These are phyloP conservation scores for Solanum raphanifolium DNA, from an alignment of 257 asterid genomes.

Conservation along the genomic window DNA sequence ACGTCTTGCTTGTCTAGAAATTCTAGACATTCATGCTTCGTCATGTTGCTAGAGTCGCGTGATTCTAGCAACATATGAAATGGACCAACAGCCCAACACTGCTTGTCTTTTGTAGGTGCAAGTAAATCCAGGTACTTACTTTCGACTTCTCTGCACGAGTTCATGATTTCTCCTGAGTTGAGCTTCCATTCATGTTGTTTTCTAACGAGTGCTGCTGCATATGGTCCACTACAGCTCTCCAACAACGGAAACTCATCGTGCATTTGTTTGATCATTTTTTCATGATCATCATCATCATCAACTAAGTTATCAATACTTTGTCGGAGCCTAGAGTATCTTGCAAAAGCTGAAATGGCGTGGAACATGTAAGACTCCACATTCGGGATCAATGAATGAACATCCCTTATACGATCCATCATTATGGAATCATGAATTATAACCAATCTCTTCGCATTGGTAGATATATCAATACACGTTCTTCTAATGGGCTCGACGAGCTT, in stretches of 20 bases:
- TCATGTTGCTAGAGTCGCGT: neutral
- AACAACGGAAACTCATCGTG: neutral
- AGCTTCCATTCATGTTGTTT: neutral
- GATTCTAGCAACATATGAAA: neutral
- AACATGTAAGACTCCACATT: neutral
- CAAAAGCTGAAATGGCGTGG: neutral
- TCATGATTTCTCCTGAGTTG: neutral
- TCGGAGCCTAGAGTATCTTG: neutral
- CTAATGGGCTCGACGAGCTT: neutral
- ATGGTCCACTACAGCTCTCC: neutral
- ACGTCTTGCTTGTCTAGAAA: neutral
- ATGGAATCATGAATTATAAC: neutral
- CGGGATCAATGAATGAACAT: neutral
- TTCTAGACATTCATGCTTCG: neutral
- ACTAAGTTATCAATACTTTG: neutral
- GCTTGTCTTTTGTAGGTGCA: neutral
- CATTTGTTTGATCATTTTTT: neutral
- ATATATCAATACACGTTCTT: neutral
- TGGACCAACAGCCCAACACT: neutral
- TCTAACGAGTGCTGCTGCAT: too few relatives aligned
- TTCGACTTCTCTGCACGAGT: neutral
- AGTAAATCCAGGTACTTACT: neutral
- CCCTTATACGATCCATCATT: neutral
- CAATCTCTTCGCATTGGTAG: neutral
- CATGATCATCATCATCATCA: neutral